Evolutionary conservation across 441 rosid genomes (phyloP), one percentile per base, ranked within the genome.

Genomic region (Aquilaria agallochum): DNA sequence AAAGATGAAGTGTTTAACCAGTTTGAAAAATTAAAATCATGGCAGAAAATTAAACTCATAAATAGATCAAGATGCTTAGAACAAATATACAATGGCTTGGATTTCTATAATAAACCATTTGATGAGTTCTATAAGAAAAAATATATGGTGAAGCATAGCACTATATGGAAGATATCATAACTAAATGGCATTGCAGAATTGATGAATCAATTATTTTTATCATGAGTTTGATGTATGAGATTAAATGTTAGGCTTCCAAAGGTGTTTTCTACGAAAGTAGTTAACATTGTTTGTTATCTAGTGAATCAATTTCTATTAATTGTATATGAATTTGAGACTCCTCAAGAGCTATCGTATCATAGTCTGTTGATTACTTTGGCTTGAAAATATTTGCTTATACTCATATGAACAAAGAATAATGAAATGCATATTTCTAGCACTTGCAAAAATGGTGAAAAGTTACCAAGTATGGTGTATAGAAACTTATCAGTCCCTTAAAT

Each of bases 321-420:
- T 45, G 31, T 5, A 45, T n/a, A n/a, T 11, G 62, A 58, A 11
- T 36, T 40, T 10, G 44, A 33, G 15, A 45, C 31, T 58, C 4
- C 49, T n/a, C 27, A 1, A 20, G 27, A 20, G 27, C 27, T 20
- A 1, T 20, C 27, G 27, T 20, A 20, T 20, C 27, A 20, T 20
- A 34, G 5, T 5, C 51, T 50, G 31, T 42, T 58, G 2, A 58
- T 58, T 58, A 58, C 44, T 58, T 50, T 36, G 11, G 0, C 50
- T 34, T 58, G 49, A 5, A 31, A 36, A 45, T 58, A 58, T 58
- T 58, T 58, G 32, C 62, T 2, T 58, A 58, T 58, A 15, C 50
- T 58, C 52, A 13, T 11, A 50, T n/a, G 27, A 13, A 58, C 31
- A 36, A 58, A 5, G 30, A 27, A 59, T 12, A 7, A 12, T 46